Conservation (phyloP, 352 stramenopile genomes). For the Pythium folliculosum region DNA sequence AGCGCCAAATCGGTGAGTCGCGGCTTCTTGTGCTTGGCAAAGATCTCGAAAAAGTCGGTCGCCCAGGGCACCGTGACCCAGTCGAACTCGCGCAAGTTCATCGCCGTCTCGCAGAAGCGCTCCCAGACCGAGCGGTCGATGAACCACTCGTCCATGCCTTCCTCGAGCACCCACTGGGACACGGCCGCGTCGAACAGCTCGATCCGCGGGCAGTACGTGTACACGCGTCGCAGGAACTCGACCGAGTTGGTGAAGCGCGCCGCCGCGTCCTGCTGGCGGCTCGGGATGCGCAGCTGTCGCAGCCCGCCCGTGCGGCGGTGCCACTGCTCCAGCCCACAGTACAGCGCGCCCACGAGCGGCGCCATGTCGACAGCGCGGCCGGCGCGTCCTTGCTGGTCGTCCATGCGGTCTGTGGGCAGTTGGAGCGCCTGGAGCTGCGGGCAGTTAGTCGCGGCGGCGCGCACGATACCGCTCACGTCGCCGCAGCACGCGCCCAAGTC, state of each 20-base stretch:
- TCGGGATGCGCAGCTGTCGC: slow-evolving; percentile 4
- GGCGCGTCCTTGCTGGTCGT: neutral
- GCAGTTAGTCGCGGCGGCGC: neutral
- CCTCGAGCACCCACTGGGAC: neutral
- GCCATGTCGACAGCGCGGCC: neutral
- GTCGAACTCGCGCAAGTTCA: slow-evolving; percentile 10
- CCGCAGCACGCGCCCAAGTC: slow-evolving; percentile 5
- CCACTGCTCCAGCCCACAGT: neutral
- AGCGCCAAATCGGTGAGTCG: slow-evolving; percentile 5
- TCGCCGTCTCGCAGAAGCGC: slow-evolving; percentile 11
- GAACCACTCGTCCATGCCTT: slow-evolving; percentile 8
- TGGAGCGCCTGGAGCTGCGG: slow-evolving; percentile 10
- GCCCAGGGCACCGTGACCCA: slow-evolving; percentile 9
- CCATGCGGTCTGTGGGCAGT: neutral
- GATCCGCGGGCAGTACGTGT: slow-evolving; percentile 8
- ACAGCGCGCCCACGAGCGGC: slow-evolving; percentile 4
- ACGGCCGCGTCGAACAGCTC: slow-evolving; percentile 8
- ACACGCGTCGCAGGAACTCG: neutral
- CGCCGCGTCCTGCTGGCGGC: neutral
- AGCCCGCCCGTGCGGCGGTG: slow-evolving; percentile 6
- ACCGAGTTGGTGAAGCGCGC: neutral
- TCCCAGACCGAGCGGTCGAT: slow-evolving; percentile 7
- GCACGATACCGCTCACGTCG: neutral
- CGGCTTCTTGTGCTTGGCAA: slow-evolving; percentile 12
- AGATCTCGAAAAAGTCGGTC: slow-evolving; percentile 21